Conservation (phyloP, 192 early-diverging fungal species). For the Physocladia obscura region DNA sequence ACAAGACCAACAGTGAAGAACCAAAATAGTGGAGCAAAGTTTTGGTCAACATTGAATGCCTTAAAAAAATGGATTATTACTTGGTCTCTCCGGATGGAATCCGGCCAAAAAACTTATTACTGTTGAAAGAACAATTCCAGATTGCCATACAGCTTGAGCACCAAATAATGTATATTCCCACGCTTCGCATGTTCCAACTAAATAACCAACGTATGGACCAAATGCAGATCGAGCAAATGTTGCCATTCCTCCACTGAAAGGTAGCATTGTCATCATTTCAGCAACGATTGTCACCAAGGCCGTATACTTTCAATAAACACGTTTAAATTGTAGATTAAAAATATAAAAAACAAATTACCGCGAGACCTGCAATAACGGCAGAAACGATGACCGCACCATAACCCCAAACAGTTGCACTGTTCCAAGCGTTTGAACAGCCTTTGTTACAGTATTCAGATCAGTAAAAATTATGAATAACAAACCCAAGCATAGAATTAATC, state of each 20-base stretch:
- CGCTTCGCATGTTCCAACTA: slow-evolving; percentile 1
- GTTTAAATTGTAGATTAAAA: neutral
- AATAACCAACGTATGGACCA: slow-evolving; percentile 7
- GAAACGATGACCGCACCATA: neutral
- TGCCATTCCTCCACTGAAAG: slow-evolving; percentile 13
- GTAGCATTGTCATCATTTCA: slow-evolving; percentile 18
- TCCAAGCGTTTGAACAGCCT: slow-evolving; percentile 17
- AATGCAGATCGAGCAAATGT: slow-evolving; percentile 5
- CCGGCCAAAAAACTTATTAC: neutral
- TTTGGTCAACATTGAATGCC: neutral
- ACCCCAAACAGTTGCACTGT: neutral
- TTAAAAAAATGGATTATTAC: neutral
- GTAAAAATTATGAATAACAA: neutral
- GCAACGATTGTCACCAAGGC: neutral
- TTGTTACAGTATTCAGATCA: no score
- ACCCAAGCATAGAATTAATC: slow-evolving; percentile 4
- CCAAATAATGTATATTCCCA: slow-evolving; percentile 14
- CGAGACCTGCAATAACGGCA: neutral
- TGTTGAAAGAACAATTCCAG: neutral
- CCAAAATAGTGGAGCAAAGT: slow-evolving; percentile 3
- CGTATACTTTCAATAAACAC: neutral
- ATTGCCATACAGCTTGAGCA: slow-evolving; percentile 14
- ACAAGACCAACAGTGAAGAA: neutral
- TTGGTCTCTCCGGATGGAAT: neutral
- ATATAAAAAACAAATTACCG: neutral